A percentile compares a stretch with the other conserved stretches of the same genome.
phyloP scores from a whole-genome alignment of 2,329 filamentous ascomycete species.

The Rhynchosporium secalis region DNA sequence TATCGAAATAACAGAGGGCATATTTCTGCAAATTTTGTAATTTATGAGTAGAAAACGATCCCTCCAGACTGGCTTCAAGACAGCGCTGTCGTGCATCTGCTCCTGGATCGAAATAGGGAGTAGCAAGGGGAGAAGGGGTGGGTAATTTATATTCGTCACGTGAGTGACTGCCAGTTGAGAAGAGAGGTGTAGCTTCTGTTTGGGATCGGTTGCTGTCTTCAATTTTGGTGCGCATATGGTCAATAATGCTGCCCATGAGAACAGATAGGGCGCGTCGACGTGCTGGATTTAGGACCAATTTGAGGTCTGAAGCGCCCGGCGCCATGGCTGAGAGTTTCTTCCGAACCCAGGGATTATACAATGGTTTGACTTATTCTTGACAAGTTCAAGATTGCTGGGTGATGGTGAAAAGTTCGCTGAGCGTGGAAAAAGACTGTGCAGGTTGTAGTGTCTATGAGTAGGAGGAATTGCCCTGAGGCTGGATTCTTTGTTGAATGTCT shows the following conservation, averaged over 20 bases:
- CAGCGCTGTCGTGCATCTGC: slow-evolving; percentile 25
- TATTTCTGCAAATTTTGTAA: slow-evolving; percentile 48
- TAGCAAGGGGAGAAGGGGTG: slow-evolving; percentile 5
- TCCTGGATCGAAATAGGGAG: slow-evolving; percentile 16
- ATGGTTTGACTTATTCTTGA: too few species aligned
- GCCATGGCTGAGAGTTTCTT: slow-evolving; percentile 24
- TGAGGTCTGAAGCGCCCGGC: slow-evolving; percentile 32
- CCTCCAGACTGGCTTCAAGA: slow-evolving; percentile 31
- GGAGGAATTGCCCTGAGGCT: neutral
- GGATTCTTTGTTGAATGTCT: neutral
- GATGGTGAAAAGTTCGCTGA: neutral
- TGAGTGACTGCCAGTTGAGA: slow-evolving; percentile 20
- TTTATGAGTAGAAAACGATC: slow-evolving; percentile 28
- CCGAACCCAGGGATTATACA: neutral
- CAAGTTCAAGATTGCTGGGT: neutral
- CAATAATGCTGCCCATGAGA: slow-evolving; percentile 53
- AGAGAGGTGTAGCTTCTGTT: slow-evolving; percentile 26
- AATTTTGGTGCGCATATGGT: slow-evolving; percentile 55
- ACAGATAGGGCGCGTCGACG: slow-evolving; percentile 52
- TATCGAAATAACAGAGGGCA: slow-evolving; percentile 68
- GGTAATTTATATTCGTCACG: slow-evolving; percentile 9
- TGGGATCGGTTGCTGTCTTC: slow-evolving; percentile 39
- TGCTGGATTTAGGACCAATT: slow-evolving; percentile 53
- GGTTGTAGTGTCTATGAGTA: neutral
- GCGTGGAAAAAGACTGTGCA: neutral